Conservation (phyloP, 2,329 filamentous ascomycete species). For the Nemania sp. region DNA sequence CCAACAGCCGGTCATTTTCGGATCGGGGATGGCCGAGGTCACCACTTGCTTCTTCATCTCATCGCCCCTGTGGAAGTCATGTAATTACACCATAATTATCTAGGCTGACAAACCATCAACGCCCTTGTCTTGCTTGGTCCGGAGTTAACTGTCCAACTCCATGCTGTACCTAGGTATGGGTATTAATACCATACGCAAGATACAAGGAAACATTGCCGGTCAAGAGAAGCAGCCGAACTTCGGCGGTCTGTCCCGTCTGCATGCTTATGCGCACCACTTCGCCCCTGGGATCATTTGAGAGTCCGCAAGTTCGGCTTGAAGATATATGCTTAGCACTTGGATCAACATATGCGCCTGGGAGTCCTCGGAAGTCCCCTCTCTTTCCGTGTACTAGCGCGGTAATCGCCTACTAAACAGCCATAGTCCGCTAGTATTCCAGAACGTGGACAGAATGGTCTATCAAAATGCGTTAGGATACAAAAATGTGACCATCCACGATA, state of each 20-base stretch:
- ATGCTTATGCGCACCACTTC: not conserved
- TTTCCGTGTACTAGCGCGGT: not conserved
- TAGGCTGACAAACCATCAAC: not conserved
- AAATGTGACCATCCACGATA: too few species aligned
- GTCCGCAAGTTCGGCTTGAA: not conserved
- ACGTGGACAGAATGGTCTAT: too few species aligned
- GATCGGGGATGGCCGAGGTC: not conserved
- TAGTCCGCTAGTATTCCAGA: too few species aligned
- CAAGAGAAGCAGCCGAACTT: not conserved
- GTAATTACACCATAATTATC: too few species aligned
- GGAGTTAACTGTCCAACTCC: not conserved
- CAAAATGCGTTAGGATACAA: too few species aligned
- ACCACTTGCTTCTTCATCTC: not conserved
- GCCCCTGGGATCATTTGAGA: not conserved
- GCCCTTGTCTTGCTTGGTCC: conserved; percentile 1
- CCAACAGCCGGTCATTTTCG: too few species aligned
- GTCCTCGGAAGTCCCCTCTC: not conserved
- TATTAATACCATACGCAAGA: not conserved
- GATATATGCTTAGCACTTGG: not conserved
- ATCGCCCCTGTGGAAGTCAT: not conserved
- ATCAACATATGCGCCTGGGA: not conserved
- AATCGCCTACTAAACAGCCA: not conserved
- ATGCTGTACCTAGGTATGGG: not conserved
- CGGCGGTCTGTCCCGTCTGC: not conserved
- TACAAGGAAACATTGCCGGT: not conserved